A percentile compares a stretch with the other conserved stretches of the same genome.
Evolutionary conservation across 1,284 basidiomycete genomes (phyloP).

Genomic region (Ganoderma sinense): DNA sequence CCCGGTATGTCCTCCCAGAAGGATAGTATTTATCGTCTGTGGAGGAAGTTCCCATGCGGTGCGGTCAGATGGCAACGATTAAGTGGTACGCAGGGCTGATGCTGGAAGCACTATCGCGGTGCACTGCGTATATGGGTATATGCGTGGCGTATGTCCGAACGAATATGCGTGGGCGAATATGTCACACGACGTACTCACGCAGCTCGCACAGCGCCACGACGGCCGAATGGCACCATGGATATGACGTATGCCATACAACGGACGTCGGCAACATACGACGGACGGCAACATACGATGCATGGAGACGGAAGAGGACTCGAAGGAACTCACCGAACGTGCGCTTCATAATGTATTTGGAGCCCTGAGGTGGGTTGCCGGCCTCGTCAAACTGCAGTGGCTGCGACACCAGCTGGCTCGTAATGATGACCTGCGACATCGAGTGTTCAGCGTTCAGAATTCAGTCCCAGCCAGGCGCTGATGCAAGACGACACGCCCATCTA

Average conservation of each 20-base stretch:
- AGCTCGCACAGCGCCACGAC: slow-evolving; percentile 2
- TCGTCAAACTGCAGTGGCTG: slow-evolving; percentile 71
- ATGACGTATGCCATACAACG: not conserved
- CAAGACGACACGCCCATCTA: slow-evolving; percentile 3
- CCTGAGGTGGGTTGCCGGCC: slow-evolving; percentile 65
- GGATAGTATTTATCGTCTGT: slow-evolving; percentile 43
- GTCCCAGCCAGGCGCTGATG: not conserved
- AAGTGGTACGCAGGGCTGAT: not conserved
- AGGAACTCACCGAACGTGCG: slow-evolving; percentile 64
- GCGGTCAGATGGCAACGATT: slow-evolving; percentile 12
- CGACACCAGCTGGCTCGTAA: slow-evolving; percentile 73
- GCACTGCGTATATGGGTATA: not conserved
- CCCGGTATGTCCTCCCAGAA: slow-evolving; percentile 42
- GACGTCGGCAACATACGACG: not conserved
- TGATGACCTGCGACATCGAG: slow-evolving; percentile 54
- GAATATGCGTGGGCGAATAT: not conserved
- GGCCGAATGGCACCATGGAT: slow-evolving; percentile 3
- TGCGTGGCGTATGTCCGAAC: not conserved
- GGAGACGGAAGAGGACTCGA: not conserved
- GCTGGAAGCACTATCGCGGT: not conserved
- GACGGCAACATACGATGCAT: not conserved
- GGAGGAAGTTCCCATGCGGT: not conserved
- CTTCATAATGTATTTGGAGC: slow-evolving; percentile 65
- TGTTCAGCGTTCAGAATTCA: not conserved
- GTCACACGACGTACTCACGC: not conserved